phyloP scores from a whole-genome alignment of 139 green algal genomes.

The Chlamydomonas sp. region DNA sequence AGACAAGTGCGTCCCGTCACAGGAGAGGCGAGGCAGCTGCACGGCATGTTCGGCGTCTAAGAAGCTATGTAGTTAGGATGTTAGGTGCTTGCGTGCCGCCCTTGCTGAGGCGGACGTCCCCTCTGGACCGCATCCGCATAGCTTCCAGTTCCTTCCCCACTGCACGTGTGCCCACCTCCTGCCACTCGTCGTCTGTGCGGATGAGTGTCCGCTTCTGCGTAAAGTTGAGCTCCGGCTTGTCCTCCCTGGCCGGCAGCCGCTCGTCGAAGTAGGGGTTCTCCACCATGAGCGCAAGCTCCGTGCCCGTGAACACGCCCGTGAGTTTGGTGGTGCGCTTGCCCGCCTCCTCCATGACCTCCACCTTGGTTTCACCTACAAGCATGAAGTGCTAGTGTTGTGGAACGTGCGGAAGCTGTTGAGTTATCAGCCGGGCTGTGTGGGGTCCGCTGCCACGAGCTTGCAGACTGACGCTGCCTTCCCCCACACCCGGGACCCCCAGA shows the following conservation, averaged over 20 bases:
- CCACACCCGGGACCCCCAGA: no score
- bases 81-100: no score
- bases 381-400: background rate
- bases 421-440: no score
- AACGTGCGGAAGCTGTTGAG: background rate
- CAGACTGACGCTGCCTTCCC: no score
- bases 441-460: no score
- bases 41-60: no score
- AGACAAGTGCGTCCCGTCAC: background rate
- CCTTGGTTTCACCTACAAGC: slow-evolving; percentile 51
- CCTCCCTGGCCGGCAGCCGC: slow-evolving; percentile 55
- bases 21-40: no score
- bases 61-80: no score
- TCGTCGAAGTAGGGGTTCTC: slow-evolving; percentile 57
- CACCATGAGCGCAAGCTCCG: slow-evolving; percentile 67
- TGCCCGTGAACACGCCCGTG: slow-evolving; percentile 71
- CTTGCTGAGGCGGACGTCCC: no score
- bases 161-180: slow-evolving; percentile 49
- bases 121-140: no score
- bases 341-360: slow-evolving; percentile 62
- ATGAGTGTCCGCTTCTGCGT: slow-evolving; percentile 53
- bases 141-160: background rate
- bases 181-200: slow-evolving; percentile 66
- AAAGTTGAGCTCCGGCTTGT: slow-evolving; percentile 67
- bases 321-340: slow-evolving; percentile 68